Evolutionary conservation across 2,329 filamentous ascomycete genomes (phyloP), one percentile per base, ranked within the genome.

Genomic region (Polytolypa hystricis): DNA sequence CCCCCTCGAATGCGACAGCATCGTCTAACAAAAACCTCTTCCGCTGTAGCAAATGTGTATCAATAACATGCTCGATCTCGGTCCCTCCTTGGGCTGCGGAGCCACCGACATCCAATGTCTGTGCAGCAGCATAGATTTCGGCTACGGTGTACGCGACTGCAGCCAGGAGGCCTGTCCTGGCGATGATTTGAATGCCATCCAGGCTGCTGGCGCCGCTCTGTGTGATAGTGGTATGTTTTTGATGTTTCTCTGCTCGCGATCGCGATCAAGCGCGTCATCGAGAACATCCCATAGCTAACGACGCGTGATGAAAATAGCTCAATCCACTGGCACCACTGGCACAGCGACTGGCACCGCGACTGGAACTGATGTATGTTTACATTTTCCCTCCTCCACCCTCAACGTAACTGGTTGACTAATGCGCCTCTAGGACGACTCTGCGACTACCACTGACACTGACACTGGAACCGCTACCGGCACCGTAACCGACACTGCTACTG

Each of bases 101-200:
- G 26, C 44, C 17, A 47, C 45, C 30, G 60, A 68, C 42, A 30
- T 54, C 29, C 35, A 37, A 18, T 69, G 65, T 45, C 53, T 63
- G 8, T 67, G 64, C 55, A 51, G 45, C 23, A 58, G 49, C 36
- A 20, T 43, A 15, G 43, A 69, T 55, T 67, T 67, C 48, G 39
- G 47, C 19, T 60, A 52, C 41, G 66, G 66, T 39, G 54, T 69
- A 32, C 62, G 57, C 25, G 66, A 69, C 50, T 69, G 66, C 55
- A 61, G 61, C 27, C 30, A 45, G 11, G 42, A 66, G 48, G 59
- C 63, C 21, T 69, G 66, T 49, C 58, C 60, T 29, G 47, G 42
- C 10, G 57, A 61, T 16, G 51, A 64, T 40, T 41, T 57, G 8
- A 37, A 42, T 32, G 31, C 30, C 27, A 34, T 38, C 15, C 5